These are phyloP conservation scores for Spirogloea muscicola DNA, from an alignment of 139 green algal genomes.

Conservation along the genomic window DNA sequence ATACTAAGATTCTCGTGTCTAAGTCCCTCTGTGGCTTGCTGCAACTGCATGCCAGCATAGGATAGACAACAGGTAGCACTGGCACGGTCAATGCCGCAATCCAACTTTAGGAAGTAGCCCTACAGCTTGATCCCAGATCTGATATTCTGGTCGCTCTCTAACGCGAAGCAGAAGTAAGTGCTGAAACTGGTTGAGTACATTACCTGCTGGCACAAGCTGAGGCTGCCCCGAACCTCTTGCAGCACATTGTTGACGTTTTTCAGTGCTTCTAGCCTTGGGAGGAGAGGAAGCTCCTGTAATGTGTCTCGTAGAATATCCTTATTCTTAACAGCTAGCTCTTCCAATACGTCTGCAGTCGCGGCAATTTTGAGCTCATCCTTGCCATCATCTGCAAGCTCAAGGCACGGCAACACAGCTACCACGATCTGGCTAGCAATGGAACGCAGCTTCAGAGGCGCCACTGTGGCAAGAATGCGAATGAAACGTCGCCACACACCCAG, in stretches of 20 bases:
- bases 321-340: conserved; percentile 29
- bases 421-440: conserved; percentile 39
- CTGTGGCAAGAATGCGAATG: conserved; percentile 11
- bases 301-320: neutral
- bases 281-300: conserved; percentile 32
- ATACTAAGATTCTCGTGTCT: conserved; percentile 34
- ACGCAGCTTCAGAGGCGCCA: conserved; percentile 18
- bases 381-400: conserved; percentile 12
- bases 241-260: conserved; percentile 22
- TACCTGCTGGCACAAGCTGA: conserved; percentile 11
- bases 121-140: no score
- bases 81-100: no score
- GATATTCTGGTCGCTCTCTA: no score
- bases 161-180: no score
- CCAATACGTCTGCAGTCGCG: conserved; percentile 6
- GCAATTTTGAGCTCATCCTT: neutral
- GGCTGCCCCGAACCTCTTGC: conserved; percentile 14
- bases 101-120: no score
- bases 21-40: conserved; percentile 19
- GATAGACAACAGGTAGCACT: no score
- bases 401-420: conserved; percentile 33
- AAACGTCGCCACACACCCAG: conserved; percentile 37
- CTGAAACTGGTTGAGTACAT: no score
- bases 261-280: conserved; percentile 21
- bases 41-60: no score